Conservation (phyloP, 2,329 filamentous ascomycete genomes). For the Proliferodiscus dingleyae region DNA sequence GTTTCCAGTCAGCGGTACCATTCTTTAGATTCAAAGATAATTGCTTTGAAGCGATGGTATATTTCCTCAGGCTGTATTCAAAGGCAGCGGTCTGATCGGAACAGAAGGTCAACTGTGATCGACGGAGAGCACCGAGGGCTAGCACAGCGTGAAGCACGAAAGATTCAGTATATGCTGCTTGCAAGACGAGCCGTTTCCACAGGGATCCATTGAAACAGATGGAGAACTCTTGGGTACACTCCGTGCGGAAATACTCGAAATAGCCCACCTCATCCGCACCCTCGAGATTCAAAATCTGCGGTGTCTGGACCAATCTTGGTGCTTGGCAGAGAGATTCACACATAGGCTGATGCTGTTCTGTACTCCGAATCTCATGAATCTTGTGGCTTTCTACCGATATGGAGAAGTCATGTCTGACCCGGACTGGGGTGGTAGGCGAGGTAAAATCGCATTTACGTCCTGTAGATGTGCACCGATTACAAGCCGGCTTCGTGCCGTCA, state of each 20-base stretch:
- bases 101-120: slow-evolving; percentile 23
- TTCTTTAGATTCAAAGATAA: background rate
- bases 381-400: background rate
- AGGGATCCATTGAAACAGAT: slow-evolving; percentile 2
- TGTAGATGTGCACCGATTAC: slow-evolving; percentile 13
- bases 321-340: background rate
- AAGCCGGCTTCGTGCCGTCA: slow-evolving; percentile 15
- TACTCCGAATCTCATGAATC: background rate
- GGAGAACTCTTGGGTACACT: slow-evolving; percentile 8
- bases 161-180: slow-evolving; percentile 7
- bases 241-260: slow-evolving; percentile 11
- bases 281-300: background rate
- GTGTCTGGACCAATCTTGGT: background rate
- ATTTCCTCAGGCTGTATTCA: slow-evolving; percentile 26
- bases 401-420: background rate
- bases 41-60: slow-evolving; percentile 21
- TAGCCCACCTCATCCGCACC: background rate
- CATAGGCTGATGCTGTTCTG: too few relatives aligned
- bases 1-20: slow-evolving; percentile 3
- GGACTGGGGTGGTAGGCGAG: background rate
- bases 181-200: slow-evolving; percentile 9
- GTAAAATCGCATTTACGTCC: slow-evolving; percentile 15
- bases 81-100: slow-evolving; percentile 18
- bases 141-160: slow-evolving; percentile 10
- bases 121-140: slow-evolving; percentile 7